A percentile compares a stretch with the other conserved stretches of the same genome.
phyloP scores from a whole-genome alignment of 2,329 filamentous ascomycete genomes.

The Aspergillus costaricaensis region DNA sequence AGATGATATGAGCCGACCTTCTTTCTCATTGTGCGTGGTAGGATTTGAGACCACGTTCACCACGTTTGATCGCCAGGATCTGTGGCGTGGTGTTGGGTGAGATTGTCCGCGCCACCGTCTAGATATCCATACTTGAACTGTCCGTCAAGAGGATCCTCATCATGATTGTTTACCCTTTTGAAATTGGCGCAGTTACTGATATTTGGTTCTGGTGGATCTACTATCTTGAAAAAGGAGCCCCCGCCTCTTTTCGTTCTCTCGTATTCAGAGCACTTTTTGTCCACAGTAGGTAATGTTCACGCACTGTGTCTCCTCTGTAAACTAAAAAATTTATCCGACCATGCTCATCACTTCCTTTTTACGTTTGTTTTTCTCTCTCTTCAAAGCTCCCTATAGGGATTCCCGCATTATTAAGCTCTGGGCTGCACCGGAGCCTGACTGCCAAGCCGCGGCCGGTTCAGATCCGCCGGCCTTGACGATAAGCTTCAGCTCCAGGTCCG shows the following conservation, averaged over 20 bases:
- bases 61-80: constrained; percentile 11
- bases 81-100: constrained; percentile 2
- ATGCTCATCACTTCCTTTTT: background rate
- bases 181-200: background rate
- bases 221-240: background rate
- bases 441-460: background rate
- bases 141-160: background rate
- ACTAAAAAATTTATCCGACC: background rate
- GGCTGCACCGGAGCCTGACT: background rate
- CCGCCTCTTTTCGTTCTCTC: too few relatives aligned
- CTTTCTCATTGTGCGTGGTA: background rate
- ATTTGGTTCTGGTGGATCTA: background rate
- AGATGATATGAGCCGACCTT: too few relatives aligned
- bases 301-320: background rate
- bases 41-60: constrained; percentile 4
- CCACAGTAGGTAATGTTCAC: too few relatives aligned
- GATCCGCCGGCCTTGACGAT: background rate
- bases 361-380: background rate
- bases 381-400: background rate
- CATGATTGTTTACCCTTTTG: background rate
- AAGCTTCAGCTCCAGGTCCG: constrained; percentile 2
- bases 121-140: background rate
- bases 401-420: background rate
- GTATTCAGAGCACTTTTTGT: too few relatives aligned
- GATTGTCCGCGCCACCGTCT: constrained; percentile 1